Conservation (phyloP, 176 grass and related monocot genomes). For the Triticum monococcum region DNA sequence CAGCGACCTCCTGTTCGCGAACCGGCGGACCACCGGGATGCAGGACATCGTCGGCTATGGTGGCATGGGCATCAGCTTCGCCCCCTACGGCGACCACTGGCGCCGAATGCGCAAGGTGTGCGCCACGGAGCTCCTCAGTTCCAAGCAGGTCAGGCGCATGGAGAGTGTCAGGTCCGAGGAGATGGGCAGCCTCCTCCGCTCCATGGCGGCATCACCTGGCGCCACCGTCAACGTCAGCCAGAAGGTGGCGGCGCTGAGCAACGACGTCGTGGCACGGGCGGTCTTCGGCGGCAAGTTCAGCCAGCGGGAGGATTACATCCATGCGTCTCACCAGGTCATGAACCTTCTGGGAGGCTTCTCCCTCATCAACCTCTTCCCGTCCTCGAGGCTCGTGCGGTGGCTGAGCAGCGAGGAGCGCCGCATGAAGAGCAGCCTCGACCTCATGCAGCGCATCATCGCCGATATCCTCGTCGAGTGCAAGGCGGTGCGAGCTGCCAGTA, state of each 20-base stretch:
- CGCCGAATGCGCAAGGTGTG: not conserved
- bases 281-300: not conserved
- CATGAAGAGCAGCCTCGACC: not conserved
- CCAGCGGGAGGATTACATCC: not conserved
- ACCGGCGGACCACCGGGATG: not conserved
- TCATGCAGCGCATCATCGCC: not conserved
- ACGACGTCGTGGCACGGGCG: not conserved
- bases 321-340: not conserved
- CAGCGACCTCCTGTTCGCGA: not conserved
- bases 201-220: not conserved
- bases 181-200: not conserved
- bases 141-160: not conserved
- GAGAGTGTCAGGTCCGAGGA: not conserved
- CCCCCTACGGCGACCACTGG: not conserved
- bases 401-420: not conserved
- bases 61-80: not conserved
- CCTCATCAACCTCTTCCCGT: not conserved
- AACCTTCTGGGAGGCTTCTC: not conserved
- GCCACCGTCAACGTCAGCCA: not conserved
- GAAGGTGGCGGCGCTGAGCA: not conserved
- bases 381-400: not conserved
- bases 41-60: not conserved
- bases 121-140: not conserved
- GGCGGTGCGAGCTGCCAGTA: not conserved
- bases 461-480: not conserved